Conservation (phyloP, 805 yeast species). For the Ogataea minuta region DNA sequence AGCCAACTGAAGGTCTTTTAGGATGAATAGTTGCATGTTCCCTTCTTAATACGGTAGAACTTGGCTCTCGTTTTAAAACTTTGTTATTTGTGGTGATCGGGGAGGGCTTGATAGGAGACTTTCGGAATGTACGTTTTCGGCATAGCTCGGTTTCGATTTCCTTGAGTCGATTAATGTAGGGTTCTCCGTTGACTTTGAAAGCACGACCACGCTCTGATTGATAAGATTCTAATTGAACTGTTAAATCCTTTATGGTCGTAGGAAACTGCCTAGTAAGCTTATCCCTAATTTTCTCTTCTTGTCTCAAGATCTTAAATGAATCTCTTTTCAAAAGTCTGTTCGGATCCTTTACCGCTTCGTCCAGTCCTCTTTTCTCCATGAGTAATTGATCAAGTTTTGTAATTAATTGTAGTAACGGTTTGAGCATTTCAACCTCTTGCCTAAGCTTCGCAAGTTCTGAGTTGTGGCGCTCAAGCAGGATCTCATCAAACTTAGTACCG, state of each 20-base stretch:
- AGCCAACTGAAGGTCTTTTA: conserved; percentile 5
- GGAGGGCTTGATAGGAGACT: conserved; percentile 17
- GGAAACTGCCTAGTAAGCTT: conserved; percentile 70
- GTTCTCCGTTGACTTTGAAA: conserved; percentile 48
- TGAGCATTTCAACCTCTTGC: conserved; percentile 46
- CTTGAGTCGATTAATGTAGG: conserved; percentile 36
- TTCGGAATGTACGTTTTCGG: conserved; percentile 12
- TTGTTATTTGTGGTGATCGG: background rate
- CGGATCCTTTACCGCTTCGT: conserved; percentile 73
- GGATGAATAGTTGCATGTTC: background rate
- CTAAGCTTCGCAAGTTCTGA: conserved; percentile 53
- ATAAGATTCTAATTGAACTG: conserved; percentile 45
- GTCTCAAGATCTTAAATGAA: conserved; percentile 72
- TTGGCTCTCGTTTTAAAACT: background rate
- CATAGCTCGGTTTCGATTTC: conserved; percentile 24
- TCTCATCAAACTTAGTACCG: conserved; percentile 49
- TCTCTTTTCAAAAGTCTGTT: conserved; percentile 72
- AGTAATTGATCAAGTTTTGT: conserved; percentile 53
- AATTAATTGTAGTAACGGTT: conserved; percentile 56
- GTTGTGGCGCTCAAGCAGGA: conserved; percentile 61
- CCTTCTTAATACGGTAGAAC: background rate
- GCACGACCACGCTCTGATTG: conserved; percentile 40
- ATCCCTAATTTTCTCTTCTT: conserved; percentile 77
- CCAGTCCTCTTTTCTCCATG: conserved; percentile 60
- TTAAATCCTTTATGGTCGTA: conserved; percentile 50